Base-by-base conservation (phyloP, 2,329 filamentous ascomycete genomes). In the Xylariaceae sp. region DNA sequence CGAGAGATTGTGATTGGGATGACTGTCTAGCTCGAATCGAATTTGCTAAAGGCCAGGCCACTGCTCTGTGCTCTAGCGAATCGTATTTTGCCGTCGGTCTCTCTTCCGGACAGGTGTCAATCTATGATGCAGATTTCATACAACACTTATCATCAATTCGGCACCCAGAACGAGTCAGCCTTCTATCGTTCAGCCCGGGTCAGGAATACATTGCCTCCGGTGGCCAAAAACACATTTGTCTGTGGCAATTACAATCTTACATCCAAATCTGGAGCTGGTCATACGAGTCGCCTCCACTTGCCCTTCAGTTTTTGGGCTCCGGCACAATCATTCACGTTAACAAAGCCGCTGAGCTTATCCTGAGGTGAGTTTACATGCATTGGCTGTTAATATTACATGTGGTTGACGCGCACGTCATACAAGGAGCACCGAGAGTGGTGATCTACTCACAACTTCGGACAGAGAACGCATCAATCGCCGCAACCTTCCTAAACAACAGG, bases 21-120 rank as follows among this genome's bases (percentile, higher is more conserved):
- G 68, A 71, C 42, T 69, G 69, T 50, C 39, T 71, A 7, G 52
- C 57, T 22, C 55, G 59, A 5, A 61, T 69, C 34, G 61, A 69
- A 48, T 69, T 67, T 47, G 44, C 52, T 11, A 54, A 55, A 39
- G 60, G 60, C 2, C 49, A 54, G 31, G 48, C 67, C 1, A 64
- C 55, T n/a, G 53, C 64, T 2, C 44, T 69, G 2, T 47, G 55
- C 31, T 60, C 64, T 47, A 64, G 66, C 5, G 54, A 64, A 13
- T 45, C 51, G 16, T 58, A 54, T 14, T 66, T 68, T 45, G 68
- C 67, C 13, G 58, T 70, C 11, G 68, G 65, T 2, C 42, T 68
- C 7, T 63, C 60, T 3, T 61, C 57, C 10, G 69, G 68, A 0
- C 58, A 60, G 28, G 63, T 72, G 14, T 57, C 55, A 5, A 40